These are phyloP conservation scores for Debaryomyces nepalensis DNA, from an alignment of 1,139 yeast genomes.

Conservation along the genomic window DNA sequence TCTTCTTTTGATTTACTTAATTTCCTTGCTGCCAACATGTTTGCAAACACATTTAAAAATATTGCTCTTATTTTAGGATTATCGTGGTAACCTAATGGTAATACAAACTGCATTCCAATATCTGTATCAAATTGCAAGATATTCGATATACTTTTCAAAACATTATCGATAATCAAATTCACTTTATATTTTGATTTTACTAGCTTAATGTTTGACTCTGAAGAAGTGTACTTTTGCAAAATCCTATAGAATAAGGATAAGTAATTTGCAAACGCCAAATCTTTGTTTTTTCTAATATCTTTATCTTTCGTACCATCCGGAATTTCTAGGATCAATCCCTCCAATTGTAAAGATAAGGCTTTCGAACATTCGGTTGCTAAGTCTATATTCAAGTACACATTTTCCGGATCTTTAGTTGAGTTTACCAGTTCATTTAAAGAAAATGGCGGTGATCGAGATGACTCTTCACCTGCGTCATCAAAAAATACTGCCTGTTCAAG, in stretches of 20 bases:
- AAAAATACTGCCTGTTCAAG: constrained; percentile 59
- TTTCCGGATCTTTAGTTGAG: constrained; percentile 39
- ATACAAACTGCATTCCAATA: constrained; percentile 74
- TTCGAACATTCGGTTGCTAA: constrained; percentile 69
- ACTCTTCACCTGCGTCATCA: constrained; percentile 23
- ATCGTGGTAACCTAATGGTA: constrained; percentile 78
- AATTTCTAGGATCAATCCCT: constrained; percentile 61
- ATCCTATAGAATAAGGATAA: constrained; percentile 74
- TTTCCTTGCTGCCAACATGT: constrained; percentile 55
- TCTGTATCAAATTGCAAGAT: constrained; percentile 74
- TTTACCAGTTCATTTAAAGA: not conserved
- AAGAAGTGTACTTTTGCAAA: constrained; percentile 59
- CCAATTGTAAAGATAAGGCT: constrained; percentile 59
- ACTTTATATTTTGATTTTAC: constrained; percentile 55
- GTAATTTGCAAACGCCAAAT: constrained; percentile 70
- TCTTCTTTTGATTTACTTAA: constrained; percentile 27
- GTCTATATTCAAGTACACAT: constrained; percentile 62
- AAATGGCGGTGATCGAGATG: constrained; percentile 8
- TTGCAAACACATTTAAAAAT: constrained; percentile 76
- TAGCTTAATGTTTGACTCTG: constrained; percentile 24
- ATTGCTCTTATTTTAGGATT: constrained; percentile 69
- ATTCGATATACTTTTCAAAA: constrained; percentile 70
- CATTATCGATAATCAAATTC: constrained; percentile 61
- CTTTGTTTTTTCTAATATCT: constrained; percentile 61
- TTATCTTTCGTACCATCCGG: constrained; percentile 63